Conservation (phyloP, 352 stramenopile species). For the Saprolegnia diclina region DNA sequence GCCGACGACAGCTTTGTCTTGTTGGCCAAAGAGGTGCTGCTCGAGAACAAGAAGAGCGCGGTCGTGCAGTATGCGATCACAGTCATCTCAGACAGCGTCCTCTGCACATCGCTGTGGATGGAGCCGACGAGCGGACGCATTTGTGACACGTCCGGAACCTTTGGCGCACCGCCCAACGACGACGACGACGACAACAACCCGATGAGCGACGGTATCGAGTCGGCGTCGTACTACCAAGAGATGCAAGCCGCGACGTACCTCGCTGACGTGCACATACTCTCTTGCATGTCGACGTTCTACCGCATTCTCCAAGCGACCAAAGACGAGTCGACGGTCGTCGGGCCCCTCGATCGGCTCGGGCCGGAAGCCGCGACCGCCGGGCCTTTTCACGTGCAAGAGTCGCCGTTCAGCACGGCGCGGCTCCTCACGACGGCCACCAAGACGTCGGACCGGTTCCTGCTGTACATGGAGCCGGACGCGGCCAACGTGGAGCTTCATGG, state of each 20-base stretch:
- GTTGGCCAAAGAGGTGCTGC: slow-evolving; percentile 49
- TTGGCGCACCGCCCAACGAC: slow-evolving; percentile 13
- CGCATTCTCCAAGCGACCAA: slow-evolving; percentile 34
- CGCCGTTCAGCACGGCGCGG: slow-evolving; percentile 79
- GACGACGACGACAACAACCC: not conserved
- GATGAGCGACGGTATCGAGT: not conserved
- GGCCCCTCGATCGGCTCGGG: not conserved
- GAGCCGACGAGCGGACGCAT: slow-evolving; percentile 45
- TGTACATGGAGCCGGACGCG: slow-evolving; percentile 59
- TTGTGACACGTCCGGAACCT: not conserved
- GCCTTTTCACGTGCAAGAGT: slow-evolving; percentile 25
- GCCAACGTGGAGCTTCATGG: slow-evolving; percentile 80
- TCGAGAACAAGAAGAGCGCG: slow-evolving; percentile 73
- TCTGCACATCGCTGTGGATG: slow-evolving; percentile 87
- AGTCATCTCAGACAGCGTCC: slow-evolving; percentile 61
- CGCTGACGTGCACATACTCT: slow-evolving; percentile 49
- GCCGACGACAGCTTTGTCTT: slow-evolving; percentile 13
- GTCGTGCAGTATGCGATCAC: slow-evolving; percentile 69
- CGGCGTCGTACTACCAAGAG: slow-evolving; percentile 11
- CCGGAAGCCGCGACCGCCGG: not conserved
- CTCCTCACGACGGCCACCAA: slow-evolving; percentile 58
- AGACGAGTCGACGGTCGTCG: not conserved
- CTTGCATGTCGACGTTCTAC: slow-evolving; percentile 78
- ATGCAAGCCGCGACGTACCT: slow-evolving; percentile 17
- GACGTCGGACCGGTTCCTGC: slow-evolving; percentile 75